Evolutionary conservation across 257 asterid species (phyloP).

Genomic region (Paraleonurus japonicus): DNA sequence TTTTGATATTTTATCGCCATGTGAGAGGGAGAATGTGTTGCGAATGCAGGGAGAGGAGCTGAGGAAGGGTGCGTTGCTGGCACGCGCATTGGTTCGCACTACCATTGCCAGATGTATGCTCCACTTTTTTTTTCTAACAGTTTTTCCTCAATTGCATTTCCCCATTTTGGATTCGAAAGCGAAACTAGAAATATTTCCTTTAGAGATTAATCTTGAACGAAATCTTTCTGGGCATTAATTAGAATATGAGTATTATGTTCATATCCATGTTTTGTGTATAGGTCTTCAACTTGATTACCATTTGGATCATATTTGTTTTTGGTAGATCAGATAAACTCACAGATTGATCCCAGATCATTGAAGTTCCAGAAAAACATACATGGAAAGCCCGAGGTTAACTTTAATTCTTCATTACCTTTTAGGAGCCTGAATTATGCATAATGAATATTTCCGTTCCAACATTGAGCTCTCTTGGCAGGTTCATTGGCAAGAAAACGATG

Average conservation of each 20-base stretch:
- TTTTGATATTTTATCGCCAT: constrained; percentile 61
- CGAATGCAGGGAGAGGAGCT: constrained; percentile 51
- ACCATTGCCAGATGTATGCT: constrained; percentile 88
- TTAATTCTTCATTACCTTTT: neutral
- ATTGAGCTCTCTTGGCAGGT: constrained; percentile 48
- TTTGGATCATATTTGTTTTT: constrained; percentile 24
- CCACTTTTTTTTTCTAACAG: neutral
- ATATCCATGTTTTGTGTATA: neutral
- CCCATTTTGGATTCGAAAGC: neutral
- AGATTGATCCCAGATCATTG: constrained; percentile 62
- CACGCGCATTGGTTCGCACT: constrained; percentile 78
- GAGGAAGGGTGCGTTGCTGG: constrained; percentile 66
- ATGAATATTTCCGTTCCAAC: neutral
- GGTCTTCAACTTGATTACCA: neutral
- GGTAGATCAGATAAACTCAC: constrained; percentile 80
- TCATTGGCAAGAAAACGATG: constrained; percentile 51
- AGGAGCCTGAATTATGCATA: neutral
- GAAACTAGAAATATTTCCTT: neutral
- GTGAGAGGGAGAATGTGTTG: constrained; percentile 62
- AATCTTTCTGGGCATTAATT: neutral
- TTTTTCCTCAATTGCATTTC: neutral
- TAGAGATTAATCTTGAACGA: neutral
- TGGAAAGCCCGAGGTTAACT: constrained; percentile 88
- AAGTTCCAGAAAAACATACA: constrained; percentile 63
- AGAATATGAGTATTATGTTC: neutral